Evolutionary conservation across 495 filamentous ascomycete genomes (phyloP), one percentile per base, ranked within the genome.

Genomic region (Talaromyces adpressus): DNA sequence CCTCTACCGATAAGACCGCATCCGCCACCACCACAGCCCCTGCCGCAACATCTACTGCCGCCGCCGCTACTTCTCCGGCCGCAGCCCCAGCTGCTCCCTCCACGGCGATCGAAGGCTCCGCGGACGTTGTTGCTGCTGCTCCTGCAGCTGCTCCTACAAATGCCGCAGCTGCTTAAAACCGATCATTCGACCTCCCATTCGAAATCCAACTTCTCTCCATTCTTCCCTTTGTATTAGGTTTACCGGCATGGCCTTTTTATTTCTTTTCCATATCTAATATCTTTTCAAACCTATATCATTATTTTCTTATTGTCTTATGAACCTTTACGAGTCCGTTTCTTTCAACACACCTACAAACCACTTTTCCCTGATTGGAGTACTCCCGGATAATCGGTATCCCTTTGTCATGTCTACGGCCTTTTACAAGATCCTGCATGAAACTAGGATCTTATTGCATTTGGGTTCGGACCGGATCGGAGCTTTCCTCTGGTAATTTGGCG

Each of bases 131-230:
- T 58, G 66, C 80, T 11, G 71, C 75, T 57, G 57, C 67, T 53
- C 70, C 76, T 57, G 57, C 72, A 1, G 74, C 78, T 34, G 80
- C 84, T 63, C 73, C 84, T 62, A 77, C 83, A 59, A 75, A 81
- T 58, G 77, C 83, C 62, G 80, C 85, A 58, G 85, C 85, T 69
- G 89, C 88, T 72, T 68, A 59, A 63, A 59, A 47, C 6, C 12
- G 22, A 34, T 53, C 54, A n/a, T 36, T 29, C 34, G 18, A 14
- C 27, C 57, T 53, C 25, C 49, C 32, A 25, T n/a, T 67, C 53
- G 53, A 20, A 41, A 59, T 47, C 39, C 63, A 29, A 29, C 30
- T 64, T 27, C 45, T 69, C 65, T 67, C 63, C 62, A 64, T 72
- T 73, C 72, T 65, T 57, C 62, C 61, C 70, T 72, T 64, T 77